Evolutionary conservation across 2,329 filamentous ascomycete species (phyloP), one percentile per base, ranked within the genome.

Genomic region (Ophiostoma sp.): DNA sequence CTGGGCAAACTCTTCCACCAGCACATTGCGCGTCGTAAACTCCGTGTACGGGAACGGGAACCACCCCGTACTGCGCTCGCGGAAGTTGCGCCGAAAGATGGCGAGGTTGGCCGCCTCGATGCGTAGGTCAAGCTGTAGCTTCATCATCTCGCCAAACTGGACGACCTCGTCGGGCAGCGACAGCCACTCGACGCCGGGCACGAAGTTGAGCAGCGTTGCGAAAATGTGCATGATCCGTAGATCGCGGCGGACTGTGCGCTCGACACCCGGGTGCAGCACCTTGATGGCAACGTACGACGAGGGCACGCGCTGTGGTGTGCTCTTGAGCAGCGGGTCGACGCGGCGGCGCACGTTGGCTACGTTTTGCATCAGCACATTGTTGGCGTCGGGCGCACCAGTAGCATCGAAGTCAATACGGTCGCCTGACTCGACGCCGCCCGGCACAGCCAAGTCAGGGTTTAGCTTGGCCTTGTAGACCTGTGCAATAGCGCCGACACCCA

Each of bases 141-240:
- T 89, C 95, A 99, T 99, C 95, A 99, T 99, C 76, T 96, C 91
- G 38, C 93, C 94, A 75, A 99, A 99, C 75, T 98, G 93, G 14
- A 84, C 80, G 3, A 98, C 95, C 77, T 99, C 95, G 73, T 97
- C 94, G 0, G 95, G 95, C 8, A 99, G 86, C 0, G 94, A 97
- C 5, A 99, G 83, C 95, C 95, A 99, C 78, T 98, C 92, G 75
- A 99, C 95, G 0, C 93, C 97, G 0, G 95, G 95, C 44, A 99
- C 89, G 1, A 85, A 80, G 77, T 98, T 96, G 73, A 99, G 88
- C 5, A 90, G 75, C 0, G 86, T 84, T 16, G 95, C 95, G 75
- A 99, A 97, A 79, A 96, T 92, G 8, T 82, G 84, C 95, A 99
- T 99, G 74, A 99, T 99, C 47, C 88, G 87, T 68, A 99, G 80